phyloP scores from a whole-genome alignment of 768 basidiomycete species.

The Leccinellum albellum region DNA sequence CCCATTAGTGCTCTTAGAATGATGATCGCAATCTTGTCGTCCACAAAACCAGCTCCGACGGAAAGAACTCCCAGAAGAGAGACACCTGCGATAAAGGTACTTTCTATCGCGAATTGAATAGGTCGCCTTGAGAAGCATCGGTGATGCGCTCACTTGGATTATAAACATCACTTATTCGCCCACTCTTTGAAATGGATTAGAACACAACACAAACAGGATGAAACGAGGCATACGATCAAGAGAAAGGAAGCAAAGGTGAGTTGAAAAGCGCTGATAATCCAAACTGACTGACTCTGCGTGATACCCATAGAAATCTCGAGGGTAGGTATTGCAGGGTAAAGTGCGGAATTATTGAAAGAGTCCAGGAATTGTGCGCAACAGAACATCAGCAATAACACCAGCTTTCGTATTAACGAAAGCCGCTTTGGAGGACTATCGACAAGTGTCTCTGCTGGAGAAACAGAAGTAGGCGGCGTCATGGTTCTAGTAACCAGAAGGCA shows the following conservation, averaged over 20 bases:
- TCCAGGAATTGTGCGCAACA: conserved; percentile 44
- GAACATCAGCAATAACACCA: conserved; percentile 33
- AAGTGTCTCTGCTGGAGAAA: neutral
- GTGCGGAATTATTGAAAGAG: conserved; percentile 39
- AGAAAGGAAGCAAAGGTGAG: conserved; percentile 45
- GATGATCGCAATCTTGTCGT: conserved; percentile 45
- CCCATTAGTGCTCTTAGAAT: conserved; percentile 52
- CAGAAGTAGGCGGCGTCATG: conserved; percentile 9
- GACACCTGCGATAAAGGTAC: conserved; percentile 41
- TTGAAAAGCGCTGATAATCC: conserved; percentile 44
- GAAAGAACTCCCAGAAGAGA: conserved; percentile 40
- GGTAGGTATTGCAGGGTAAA: conserved; percentile 39
- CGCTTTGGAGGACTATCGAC: neutral
- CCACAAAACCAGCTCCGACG: conserved; percentile 43
- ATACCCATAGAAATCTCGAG: conserved; percentile 25
- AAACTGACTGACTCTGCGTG: conserved; percentile 31
- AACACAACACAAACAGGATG: neutral
- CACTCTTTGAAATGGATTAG: conserved; percentile 17
- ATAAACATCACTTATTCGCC: conserved; percentile 25
- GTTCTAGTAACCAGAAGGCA: neutral
- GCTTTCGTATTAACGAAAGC: conserved; percentile 26
- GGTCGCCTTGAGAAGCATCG: conserved; percentile 17
- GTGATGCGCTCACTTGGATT: conserved; percentile 28
- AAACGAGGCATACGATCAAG: conserved; percentile 15
- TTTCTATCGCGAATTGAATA: conserved; percentile 35